Evolutionary conservation across 1,139 yeast genomes (phyloP).

Genomic region (Blastobotrys petasosporus): DNA sequence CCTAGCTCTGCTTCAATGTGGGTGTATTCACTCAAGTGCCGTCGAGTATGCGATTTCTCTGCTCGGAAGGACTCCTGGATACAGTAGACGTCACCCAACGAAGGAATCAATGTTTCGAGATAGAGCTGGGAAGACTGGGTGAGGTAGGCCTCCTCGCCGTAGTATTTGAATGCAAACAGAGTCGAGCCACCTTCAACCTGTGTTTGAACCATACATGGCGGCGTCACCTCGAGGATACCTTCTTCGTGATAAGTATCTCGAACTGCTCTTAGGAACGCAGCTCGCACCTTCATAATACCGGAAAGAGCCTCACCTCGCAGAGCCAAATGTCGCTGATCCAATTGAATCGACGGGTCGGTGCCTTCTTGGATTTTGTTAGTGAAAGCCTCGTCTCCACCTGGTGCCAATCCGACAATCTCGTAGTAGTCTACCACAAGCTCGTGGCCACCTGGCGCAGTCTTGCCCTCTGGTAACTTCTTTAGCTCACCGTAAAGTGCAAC

Average conservation of each 20-base stretch:
- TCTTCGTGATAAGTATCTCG: slow-evolving; percentile 76
- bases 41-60: slow-evolving; percentile 96
- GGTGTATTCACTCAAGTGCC: slow-evolving; percentile 95
- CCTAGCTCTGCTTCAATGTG: slow-evolving; percentile 94
- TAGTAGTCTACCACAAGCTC: slow-evolving; percentile 89
- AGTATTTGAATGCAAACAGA: slow-evolving; percentile 84
- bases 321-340: slow-evolving; percentile 93
- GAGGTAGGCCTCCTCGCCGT: slow-evolving; percentile 93
- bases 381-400: slow-evolving; percentile 92
- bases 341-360: slow-evolving; percentile 85
- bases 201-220: slow-evolving; percentile 99
- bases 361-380: slow-evolving; percentile 90
- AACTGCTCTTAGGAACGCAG: slow-evolving; percentile 63
- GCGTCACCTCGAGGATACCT: slow-evolving; percentile 83
- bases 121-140: slow-evolving; percentile 97
- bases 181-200: slow-evolving; percentile 99
- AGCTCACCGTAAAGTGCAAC: slow-evolving; percentile 74
- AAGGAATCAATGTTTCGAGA: slow-evolving; percentile 92
- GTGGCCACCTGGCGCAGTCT: slow-evolving; percentile 96
- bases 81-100: slow-evolving; percentile 95
- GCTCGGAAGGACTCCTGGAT: slow-evolving; percentile 99
- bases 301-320: slow-evolving; percentile 93
- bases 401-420: slow-evolving; percentile 85
- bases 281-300: slow-evolving; percentile 95
- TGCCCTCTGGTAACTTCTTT: slow-evolving; percentile 86